Base-by-base conservation (phyloP, 2,329 filamentous ascomycete genomes). In the Fusarium proliferatum region DNA sequence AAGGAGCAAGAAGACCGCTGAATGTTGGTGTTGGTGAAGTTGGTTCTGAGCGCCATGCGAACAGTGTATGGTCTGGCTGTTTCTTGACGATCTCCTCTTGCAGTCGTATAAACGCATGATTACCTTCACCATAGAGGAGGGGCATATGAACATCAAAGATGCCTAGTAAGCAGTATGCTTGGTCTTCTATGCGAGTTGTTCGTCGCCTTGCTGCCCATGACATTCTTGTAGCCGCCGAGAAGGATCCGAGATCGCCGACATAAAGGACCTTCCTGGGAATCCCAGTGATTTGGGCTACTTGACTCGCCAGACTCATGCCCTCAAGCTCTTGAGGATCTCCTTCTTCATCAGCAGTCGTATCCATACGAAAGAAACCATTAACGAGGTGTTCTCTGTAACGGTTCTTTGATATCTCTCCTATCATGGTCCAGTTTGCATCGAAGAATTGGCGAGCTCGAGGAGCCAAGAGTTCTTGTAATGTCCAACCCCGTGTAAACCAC, bases 61-160 rank as follows among this genome's bases (percentile, higher is more conserved):
- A 67, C 9, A 68, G 10, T 26, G 41, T 68, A 15, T 68, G 63
- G 2, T 68, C 65, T 10, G 51, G 36, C 4, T 52, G 34, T 6
- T 61, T 61, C 10, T 23, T 49, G 26, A 76, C 55, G 10, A 79
- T 78, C 46, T 79, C 72, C n/a, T 77, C 75, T 16, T 78, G 74
- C 1, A 79, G 67, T 5, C 77, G 59, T 23, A 72, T 59, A 13
- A 79, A 79, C 1, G 77, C 77, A 23, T 49, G 67, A 8, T 68
- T 45, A 1, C 79, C 78, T 49, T 80, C 79, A 0, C 79, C 79
- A 19, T 81, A 81, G 0, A 80, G 43, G 2, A 80, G 61, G 2
- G 79, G 72, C 79, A 81, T 79, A 36, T 79, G 77, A 52, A 80
- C 71, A 42, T 72, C 74, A 51, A 81, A 81, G 2, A 81, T 55